phyloP scores from a whole-genome alignment of 768 basidiomycete genomes.

The Mycena epipterygia region DNA sequence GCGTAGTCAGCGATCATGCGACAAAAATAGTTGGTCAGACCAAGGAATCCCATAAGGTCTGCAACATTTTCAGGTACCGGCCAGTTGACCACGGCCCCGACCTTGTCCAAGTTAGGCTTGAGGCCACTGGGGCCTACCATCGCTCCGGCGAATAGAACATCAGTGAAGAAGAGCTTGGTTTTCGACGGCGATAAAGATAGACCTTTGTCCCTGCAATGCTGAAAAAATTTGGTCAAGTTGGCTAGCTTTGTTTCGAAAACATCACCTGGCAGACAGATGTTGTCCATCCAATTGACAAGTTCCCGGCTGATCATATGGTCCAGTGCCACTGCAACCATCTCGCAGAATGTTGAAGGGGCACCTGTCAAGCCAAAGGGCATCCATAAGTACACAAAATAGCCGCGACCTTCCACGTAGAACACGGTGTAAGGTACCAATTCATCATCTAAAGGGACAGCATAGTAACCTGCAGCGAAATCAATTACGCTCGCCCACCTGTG shows the following conservation, averaged over 20 bases:
- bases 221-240: conserved; percentile 41
- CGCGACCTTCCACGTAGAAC: conserved; percentile 55
- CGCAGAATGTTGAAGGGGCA: conserved; percentile 51
- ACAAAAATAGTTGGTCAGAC: too few relatives aligned
- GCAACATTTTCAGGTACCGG: conserved; percentile 40
- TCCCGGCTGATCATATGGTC: conserved; percentile 42
- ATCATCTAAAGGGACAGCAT: conserved; percentile 38
- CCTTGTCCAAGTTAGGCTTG: background rate
- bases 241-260: conserved; percentile 44
- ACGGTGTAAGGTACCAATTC: conserved; percentile 45
- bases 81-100: background rate
- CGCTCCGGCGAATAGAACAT: conserved; percentile 54
- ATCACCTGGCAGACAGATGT: conserved; percentile 50
- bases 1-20: conserved; percentile 53
- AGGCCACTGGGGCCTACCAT: background rate
- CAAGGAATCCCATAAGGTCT: too few relatives aligned
- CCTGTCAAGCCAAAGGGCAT: conserved; percentile 60
- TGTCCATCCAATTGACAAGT: conserved; percentile 55
- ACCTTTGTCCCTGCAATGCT: conserved; percentile 41
- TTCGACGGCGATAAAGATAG: conserved; percentile 55
- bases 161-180: conserved; percentile 49
- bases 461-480: conserved; percentile 46
- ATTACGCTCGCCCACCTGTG: conserved; percentile 35
- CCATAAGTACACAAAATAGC: conserved; percentile 48
- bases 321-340: conserved; percentile 44